phyloP scores from a whole-genome alignment of 257 asterid genomes.

The Penstemon davidsonii region DNA sequence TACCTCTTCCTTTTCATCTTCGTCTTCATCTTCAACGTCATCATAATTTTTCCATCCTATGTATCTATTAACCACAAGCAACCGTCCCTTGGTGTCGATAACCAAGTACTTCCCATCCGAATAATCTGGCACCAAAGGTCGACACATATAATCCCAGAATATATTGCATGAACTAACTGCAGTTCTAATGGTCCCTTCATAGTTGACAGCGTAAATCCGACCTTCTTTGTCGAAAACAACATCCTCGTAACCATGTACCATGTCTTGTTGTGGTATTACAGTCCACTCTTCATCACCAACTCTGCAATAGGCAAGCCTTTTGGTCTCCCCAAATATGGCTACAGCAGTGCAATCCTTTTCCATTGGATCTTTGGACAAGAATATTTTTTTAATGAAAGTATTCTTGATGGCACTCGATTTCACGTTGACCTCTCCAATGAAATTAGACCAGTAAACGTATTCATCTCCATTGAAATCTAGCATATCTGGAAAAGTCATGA shows the following conservation, averaged over 20 bases:
- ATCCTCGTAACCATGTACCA: neutral
- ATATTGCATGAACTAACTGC: neutral
- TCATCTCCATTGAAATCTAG: neutral
- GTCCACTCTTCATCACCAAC: conserved; percentile 11
- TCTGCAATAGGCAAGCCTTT: conserved; percentile 2
- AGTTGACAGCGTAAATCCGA: neutral
- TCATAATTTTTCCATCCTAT: neutral
- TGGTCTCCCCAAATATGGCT: neutral
- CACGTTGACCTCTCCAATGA: neutral
- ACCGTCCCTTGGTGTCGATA: conserved; percentile 2
- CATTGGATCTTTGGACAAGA: conserved; percentile 7
- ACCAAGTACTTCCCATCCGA: neutral
- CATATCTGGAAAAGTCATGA: neutral
- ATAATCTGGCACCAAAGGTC: neutral
- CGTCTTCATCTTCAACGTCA: neutral
- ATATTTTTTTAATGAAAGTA: neutral
- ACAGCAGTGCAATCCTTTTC: neutral
- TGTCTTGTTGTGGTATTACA: neutral
- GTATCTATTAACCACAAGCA: conserved; percentile 13
- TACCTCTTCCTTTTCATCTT: neutral
- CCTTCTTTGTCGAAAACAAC: conserved; percentile 3
- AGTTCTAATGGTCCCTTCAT: neutral
- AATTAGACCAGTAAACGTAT: neutral
- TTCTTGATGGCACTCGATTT: neutral
- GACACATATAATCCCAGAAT: neutral